Conservation (phyloP, 1,139 yeast species). For the Lodderomyces parapsilosis region DNA sequence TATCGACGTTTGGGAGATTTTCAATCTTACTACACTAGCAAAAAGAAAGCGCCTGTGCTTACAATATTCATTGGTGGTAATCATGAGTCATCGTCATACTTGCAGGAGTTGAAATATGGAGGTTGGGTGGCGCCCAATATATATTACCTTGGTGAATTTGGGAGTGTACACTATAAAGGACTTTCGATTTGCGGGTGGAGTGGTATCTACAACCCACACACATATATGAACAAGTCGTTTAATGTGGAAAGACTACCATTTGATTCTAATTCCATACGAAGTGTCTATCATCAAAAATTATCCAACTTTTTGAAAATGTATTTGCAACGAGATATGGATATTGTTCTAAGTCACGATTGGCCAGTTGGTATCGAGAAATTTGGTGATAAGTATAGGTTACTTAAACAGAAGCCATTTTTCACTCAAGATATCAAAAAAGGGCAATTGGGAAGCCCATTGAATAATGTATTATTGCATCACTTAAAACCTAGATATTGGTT, state of each 20-base stretch:
- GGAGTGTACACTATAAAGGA: constrained; percentile 73
- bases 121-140: constrained; percentile 95
- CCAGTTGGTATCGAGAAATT: constrained; percentile 73
- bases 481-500: constrained; percentile 77
- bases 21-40: constrained; percentile 65
- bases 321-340: constrained; percentile 36
- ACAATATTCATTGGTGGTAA: constrained; percentile 93
- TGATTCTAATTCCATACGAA: constrained; percentile 42
- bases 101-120: constrained; percentile 75
- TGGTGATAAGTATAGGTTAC: constrained; percentile 54
- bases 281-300: constrained; percentile 75
- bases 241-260: constrained; percentile 51
- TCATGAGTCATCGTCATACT: constrained; percentile 83
- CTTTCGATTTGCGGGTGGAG: constrained; percentile 77
- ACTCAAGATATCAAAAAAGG: constrained; percentile 58
- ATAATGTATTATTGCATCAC: constrained; percentile 49
- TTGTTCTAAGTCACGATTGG: constrained; percentile 90
- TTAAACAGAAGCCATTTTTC: constrained; percentile 67
- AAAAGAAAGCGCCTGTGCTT: constrained; percentile 62
- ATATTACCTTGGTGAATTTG: constrained; percentile 82
- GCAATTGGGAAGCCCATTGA: constrained; percentile 75
- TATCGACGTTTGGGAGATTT: constrained; percentile 73
- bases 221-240: constrained; percentile 20
- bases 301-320: constrained; percentile 59
- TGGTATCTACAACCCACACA: constrained; percentile 67